Evolutionary conservation across 371 early-diverging fungal genomes (phyloP), one percentile per base, ranked within the genome.

Genomic region (Mortierella sp.): DNA sequence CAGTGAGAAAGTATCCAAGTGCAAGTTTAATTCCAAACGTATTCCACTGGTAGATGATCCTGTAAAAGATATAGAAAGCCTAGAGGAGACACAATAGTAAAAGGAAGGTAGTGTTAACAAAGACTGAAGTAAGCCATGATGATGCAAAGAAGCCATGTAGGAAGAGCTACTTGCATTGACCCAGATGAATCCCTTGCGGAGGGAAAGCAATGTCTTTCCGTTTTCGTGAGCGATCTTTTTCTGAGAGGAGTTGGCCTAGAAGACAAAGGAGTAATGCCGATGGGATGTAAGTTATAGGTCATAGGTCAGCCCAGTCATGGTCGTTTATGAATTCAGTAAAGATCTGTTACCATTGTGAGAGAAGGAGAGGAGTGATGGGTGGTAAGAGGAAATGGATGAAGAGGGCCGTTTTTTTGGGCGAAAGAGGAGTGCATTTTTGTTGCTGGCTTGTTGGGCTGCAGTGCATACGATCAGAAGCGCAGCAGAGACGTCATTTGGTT

Each of bases 201-300:
- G 86, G 55, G 90, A 82, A 10, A 85, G 78, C 41, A 95, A 76
- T 4, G 86, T 91, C 67, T 87, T 84, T 52, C 86, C 84, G 78
- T 95, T 95, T 40, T 90, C 85, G 66, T 88, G 86, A 7, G 91
- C 91, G 55, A 92, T 91, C 74, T 91, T 92, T 72, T 95, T 95
- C 13, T 91, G 91, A 4, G 95, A 93, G 61, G 90, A 88, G 83
- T 93, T 94, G 58, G 95, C 95, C 95, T 93, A 85, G 6, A 59
- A 19, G 58, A 41, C n/a, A 24, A 53, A 61, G 9, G 19, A 19
- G 22, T 33, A 0, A 19, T 21, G 28, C 28, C 28, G 28, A 28
- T 28, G 28, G 28, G 28, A 28, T 48, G 19, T 48, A 48, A 48
- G 48, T 48, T 48, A n/a, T 2, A 48, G 3, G 19, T 13, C 15